A percentile compares a stretch with the other conserved stretches of the same genome.
phyloP scores from a whole-genome alignment of 1,284 basidiomycete species.

The Thecaphora thlaspeos region DNA sequence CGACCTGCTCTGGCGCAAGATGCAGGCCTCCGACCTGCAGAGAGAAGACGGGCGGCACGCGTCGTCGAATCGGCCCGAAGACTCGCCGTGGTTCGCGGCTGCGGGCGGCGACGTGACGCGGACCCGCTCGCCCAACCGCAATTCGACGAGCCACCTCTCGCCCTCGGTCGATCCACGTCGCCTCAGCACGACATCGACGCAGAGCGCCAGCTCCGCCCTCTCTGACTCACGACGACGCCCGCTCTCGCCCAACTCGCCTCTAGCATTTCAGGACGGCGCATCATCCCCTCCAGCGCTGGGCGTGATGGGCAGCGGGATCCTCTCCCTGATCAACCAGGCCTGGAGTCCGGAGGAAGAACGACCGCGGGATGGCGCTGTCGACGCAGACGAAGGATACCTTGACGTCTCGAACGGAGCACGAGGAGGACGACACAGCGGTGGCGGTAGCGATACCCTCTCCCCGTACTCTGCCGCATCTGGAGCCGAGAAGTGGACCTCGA shows the following conservation, averaged over 20 bases:
- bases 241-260: background rate
- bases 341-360: background rate
- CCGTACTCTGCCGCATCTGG: background rate
- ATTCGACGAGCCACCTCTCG: background rate
- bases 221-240: background rate
- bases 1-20: background rate
- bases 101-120: too few relatives aligned
- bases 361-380: background rate
- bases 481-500: background rate
- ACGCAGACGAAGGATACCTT: background rate
- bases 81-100: background rate
- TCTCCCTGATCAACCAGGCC: background rate
- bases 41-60: background rate
- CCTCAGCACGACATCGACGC: background rate
- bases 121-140: background rate
- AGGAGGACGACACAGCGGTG: too few relatives aligned
- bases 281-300: background rate
- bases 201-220: background rate
- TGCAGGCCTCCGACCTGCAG: background rate
- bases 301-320: background rate
- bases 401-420: background rate
- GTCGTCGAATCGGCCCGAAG: background rate
- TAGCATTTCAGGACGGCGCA: background rate
- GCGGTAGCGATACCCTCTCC: background rate
- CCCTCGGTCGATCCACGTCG: background rate